Base-by-base conservation (phyloP, 306 rosid genomes). In the Dalbergia cultrata region DNA sequence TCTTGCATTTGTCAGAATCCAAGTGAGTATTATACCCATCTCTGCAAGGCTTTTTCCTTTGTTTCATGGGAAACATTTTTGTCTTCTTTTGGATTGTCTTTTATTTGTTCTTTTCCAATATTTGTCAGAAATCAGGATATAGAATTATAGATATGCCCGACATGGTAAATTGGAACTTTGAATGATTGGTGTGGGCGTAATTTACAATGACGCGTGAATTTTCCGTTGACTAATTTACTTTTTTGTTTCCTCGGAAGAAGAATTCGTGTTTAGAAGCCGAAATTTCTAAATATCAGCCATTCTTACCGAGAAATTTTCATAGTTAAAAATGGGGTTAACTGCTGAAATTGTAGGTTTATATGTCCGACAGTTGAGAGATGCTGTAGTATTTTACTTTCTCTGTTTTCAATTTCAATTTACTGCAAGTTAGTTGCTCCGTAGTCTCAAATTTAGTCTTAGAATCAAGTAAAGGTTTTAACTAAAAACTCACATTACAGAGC, bases 1-100 rank as follows among this genome's bases (percentile, higher is more conserved):
- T 84, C 77, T 86, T 95, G 88, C 94, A 82, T 75, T 84, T 95
- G 87, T 93, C 97, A 14, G 99, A 95, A 85, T 93, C 99, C 91
- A 93, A 88, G 99, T 95, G 89, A 88, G 98, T 86, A 39, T 41
- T 78, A 37, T 73, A 62, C 66, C 37, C 57, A 64, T 11, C 56
- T 56, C 69, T 13, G 49, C 17, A 57, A 17, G 31, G 47, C 57
- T 17, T 49, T 66, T 45, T 57, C 31, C 41, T 37, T 7, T 16
- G 65, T 52, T 79, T 72, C 44, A 9, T 26, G 49, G 19, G 60
- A 54, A 67, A 37, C 41, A 3, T 37, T 8, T 1, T 33, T 71
- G 33, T 56, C 67, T 37, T 61, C 34, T 66, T 39, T 37, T 63
- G 43, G 7, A 13, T 13, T 47, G 10, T 47, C 13, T 47, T 47